phyloP scores from a whole-genome alignment of 169 alveolate genomes.

The Eimeria maxima region DNA sequence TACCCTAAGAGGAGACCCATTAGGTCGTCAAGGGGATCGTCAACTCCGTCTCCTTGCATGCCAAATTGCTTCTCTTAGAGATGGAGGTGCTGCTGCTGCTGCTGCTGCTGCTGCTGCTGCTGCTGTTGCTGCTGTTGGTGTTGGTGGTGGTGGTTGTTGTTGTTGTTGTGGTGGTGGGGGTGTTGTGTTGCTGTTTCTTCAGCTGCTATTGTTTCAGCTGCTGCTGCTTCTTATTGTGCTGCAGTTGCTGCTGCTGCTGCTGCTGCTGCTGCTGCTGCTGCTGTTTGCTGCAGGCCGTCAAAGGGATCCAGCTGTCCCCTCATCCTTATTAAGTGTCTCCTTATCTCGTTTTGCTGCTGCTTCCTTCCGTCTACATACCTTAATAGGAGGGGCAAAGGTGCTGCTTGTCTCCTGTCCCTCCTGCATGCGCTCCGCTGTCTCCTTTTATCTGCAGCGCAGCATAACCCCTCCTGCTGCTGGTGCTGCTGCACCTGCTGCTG shows the following conservation, averaged over 20 bases:
- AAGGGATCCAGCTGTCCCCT: background rate
- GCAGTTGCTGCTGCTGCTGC: background rate
- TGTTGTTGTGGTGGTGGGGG: background rate
- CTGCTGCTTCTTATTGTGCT: background rate
- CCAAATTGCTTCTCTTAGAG: constrained; percentile 1
- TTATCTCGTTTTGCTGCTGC: background rate
- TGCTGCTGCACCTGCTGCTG: too few species aligned
- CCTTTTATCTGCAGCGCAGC: background rate
- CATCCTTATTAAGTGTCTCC: background rate
- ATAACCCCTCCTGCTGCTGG: background rate
- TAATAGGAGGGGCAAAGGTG: background rate
- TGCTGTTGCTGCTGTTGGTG: constrained; percentile 2
- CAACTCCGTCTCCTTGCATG: background rate
- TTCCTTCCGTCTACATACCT: background rate
- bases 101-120: constrained; percentile 30
- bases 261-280: constrained; percentile 28
- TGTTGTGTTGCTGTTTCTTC: background rate
- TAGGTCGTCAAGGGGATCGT: background rate
- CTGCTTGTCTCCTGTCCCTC: constrained; percentile 10
- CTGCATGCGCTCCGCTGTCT: constrained; percentile 17
- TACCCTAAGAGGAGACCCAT: background rate
- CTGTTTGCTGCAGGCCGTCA: constrained; percentile 46
- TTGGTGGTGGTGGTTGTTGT: background rate
- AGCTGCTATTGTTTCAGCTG: background rate
- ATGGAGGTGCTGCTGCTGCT: constrained; percentile 7